phyloP scores from a whole-genome alignment of 768 basidiomycete species.

The Collybia sp. region DNA sequence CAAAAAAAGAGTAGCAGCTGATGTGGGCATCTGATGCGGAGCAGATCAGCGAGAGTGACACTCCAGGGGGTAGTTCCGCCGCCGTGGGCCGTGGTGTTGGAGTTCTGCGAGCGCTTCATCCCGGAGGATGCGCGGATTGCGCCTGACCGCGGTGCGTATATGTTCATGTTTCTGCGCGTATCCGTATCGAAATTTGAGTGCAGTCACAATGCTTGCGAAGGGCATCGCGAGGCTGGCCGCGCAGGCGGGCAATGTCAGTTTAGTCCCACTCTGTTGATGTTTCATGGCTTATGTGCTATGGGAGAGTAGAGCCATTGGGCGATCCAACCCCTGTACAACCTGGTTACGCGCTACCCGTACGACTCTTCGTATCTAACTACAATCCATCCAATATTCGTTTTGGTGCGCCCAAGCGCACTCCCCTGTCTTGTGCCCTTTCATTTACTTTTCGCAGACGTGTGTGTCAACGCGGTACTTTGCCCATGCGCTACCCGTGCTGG shows the following conservation, averaged over 20 bases:
- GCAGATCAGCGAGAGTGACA: constrained; percentile 57
- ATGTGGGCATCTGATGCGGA: background rate
- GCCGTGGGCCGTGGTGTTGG: constrained; percentile 33
- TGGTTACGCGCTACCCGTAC: constrained; percentile 61
- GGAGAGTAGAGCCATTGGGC: constrained; percentile 32
- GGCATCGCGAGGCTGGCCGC: constrained; percentile 53
- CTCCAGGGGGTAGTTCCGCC: constrained; percentile 34
- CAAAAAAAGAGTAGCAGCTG: too few relatives aligned
- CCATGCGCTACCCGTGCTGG: constrained; percentile 57
- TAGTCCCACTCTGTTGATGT: background rate
- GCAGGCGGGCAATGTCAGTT: constrained; percentile 44
- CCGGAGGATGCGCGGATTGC: constrained; percentile 61
- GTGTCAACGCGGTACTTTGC: constrained; percentile 48
- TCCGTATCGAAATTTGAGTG: background rate
- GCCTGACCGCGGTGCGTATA: constrained; percentile 57
- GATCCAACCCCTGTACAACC: constrained; percentile 51
- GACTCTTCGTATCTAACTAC: constrained; percentile 57
- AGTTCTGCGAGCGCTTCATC: constrained; percentile 61
- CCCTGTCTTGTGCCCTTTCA: background rate
- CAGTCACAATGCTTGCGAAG: constrained; percentile 65
- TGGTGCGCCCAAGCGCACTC: constrained; percentile 34
- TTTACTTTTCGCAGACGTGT: constrained; percentile 43
- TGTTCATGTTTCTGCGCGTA: background rate
- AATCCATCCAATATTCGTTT: constrained; percentile 65
- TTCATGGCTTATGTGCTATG: background rate